Percentiles rank a stretch among this genome's conserved stretches.
Conservation (phyloP, 129 eudicot species). For the Pulicaria dysenterica region DNA sequence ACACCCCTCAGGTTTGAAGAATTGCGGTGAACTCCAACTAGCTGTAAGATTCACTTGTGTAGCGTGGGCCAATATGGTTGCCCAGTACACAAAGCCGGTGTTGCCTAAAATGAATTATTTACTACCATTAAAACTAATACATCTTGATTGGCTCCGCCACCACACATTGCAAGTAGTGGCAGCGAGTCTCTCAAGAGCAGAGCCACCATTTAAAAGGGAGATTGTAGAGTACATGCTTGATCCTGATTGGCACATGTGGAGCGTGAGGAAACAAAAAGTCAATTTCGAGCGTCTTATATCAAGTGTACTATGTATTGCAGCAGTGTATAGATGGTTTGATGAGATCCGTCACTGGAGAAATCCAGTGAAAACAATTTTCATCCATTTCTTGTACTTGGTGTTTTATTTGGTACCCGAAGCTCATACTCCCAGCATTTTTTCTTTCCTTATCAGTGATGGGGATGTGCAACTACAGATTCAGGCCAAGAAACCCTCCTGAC, state of each 20-base stretch:
- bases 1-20: conserved; percentile 26
- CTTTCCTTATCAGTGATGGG: conserved; percentile 57
- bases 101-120: conserved; percentile 77
- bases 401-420: conserved; percentile 50
- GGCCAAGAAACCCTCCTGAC: conserved; percentile 63
- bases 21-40: conserved; percentile 40
- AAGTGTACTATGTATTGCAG: too few relatives aligned
- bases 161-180: conserved; percentile 58
- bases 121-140: conserved; percentile 60
- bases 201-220: conserved; percentile 63
- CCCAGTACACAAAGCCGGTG: conserved; percentile 55
- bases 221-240: conserved; percentile 71
- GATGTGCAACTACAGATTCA: conserved; percentile 47
- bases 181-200: conserved; percentile 50
- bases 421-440: conserved; percentile 52
- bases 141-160: conserved; percentile 59
- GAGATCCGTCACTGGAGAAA: conserved; percentile 65
- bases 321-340: conserved; percentile 32
- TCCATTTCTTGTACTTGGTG: conserved; percentile 54
- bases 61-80: conserved; percentile 51
- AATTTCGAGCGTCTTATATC: conserved; percentile 28
- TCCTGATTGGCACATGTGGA: conserved; percentile 75
- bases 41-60: conserved; percentile 23
- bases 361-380: conserved; percentile 52
- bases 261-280: conserved; percentile 65